Percentiles rank a stretch among this genome's conserved stretches.
Conservation (phyloP, 305 asterid genomes). For the Fraxinus albicans region DNA sequence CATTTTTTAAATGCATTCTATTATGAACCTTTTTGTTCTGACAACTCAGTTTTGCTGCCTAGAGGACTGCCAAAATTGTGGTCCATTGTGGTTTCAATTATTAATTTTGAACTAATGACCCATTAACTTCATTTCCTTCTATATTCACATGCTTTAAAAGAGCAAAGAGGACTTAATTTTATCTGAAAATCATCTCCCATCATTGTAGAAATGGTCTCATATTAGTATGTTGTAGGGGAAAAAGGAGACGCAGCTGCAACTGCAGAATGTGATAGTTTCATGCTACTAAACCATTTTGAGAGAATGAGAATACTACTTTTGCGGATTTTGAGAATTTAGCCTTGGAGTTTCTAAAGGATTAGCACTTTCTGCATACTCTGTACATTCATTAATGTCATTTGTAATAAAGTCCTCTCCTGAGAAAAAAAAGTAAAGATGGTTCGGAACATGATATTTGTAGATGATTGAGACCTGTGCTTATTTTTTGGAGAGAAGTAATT, state of each 20-base stretch:
- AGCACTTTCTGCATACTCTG: neutral
- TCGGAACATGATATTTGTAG: neutral
- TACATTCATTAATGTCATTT: neutral
- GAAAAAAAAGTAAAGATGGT: neutral
- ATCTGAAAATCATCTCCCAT: neutral
- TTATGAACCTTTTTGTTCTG: neutral
- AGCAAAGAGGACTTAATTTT: neutral
- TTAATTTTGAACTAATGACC: neutral
- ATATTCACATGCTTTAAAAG: neutral
- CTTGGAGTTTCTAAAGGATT: neutral
- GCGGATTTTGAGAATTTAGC: neutral
- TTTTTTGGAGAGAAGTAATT: neutral
- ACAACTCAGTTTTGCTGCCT: neutral
- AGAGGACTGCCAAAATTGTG: neutral
- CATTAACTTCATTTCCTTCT: neutral
- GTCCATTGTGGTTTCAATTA: neutral
- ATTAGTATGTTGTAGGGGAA: neutral
- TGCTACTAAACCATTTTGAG: neutral
- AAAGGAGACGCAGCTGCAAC: neutral
- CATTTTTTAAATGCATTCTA: neutral
- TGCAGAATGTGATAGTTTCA: neutral
- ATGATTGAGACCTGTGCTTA: neutral
- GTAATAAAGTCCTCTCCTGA: neutral
- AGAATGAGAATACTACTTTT: neutral
- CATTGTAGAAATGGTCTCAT: neutral